Percentiles rank a stretch among this genome's conserved stretches.
These are phyloP conservation scores for Fusarium proliferatum DNA, from an alignment of 2,329 filamentous ascomycete genomes.

Conservation along the genomic window DNA sequence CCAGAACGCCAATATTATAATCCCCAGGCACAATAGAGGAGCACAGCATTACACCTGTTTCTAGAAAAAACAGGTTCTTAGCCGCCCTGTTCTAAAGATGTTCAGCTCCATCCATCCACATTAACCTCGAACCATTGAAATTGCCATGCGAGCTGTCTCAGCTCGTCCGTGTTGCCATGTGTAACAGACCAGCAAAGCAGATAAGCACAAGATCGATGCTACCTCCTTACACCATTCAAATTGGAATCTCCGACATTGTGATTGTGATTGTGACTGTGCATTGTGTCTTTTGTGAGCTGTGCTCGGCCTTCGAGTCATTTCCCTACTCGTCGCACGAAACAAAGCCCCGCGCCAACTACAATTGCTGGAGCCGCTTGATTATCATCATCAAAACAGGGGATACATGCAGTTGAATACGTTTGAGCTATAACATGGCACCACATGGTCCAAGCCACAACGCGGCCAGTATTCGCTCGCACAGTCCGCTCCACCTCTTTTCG, in stretches of 20 bases:
- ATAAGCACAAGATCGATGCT: constrained; percentile 33
- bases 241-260: constrained; percentile 1
- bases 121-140: not conserved
- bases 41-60: not conserved
- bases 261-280: not conserved
- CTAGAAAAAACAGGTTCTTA: not conserved
- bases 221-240: constrained; percentile 2
- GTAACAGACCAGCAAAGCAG: constrained; percentile 15
- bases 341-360: constrained; percentile 1
- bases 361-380: constrained; percentile 1
- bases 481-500: constrained; percentile 3
- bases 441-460: constrained; percentile 22
- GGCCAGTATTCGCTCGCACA: constrained; percentile 13
- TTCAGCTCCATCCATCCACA: constrained; percentile 6
- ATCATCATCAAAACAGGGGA: constrained; percentile 8
- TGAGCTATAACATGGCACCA: constrained; percentile 29
- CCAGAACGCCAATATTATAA: not conserved
- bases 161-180: constrained; percentile 18
- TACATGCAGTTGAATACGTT: constrained; percentile 3
- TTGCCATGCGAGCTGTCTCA: constrained; percentile 23
- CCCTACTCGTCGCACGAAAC: constrained; percentile 19
- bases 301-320: constrained; percentile 27
- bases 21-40: not conserved
- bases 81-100: constrained; percentile 1
- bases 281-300: constrained; percentile 1